These are phyloP conservation scores for Durusdinium trenchii DNA, from an alignment of 73 alveolate species.

Conservation along the genomic window DNA sequence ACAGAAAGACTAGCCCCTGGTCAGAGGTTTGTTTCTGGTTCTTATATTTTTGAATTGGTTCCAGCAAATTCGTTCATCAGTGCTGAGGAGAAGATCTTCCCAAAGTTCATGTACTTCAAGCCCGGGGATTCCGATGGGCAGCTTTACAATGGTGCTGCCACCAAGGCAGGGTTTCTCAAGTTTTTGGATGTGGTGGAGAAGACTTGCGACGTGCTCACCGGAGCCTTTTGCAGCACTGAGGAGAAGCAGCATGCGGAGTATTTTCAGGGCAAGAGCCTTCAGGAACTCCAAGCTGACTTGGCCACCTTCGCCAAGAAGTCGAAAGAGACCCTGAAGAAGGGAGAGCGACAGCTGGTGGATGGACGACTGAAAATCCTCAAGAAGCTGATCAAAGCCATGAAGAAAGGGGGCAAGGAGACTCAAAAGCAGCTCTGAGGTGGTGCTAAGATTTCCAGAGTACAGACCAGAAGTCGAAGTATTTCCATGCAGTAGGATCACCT, in stretches of 20 bases:
- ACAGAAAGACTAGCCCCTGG: background rate
- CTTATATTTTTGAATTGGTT: background rate
- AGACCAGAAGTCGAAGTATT: no score
- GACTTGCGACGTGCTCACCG: constrained; percentile 70
- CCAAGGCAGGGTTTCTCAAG: constrained; percentile 69
- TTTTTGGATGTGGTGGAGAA: constrained; percentile 55
- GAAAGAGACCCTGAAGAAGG: constrained; percentile 30
- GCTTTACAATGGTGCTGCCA: constrained; percentile 64
- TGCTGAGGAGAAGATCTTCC: constrained; percentile 51
- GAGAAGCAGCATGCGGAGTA: constrained; percentile 14
- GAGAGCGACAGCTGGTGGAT: background rate
- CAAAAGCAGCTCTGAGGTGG: no score
- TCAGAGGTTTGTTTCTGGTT: background rate
- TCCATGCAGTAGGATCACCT: no score
- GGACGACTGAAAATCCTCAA: constrained; percentile 22
- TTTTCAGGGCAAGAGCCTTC: constrained; percentile 20
- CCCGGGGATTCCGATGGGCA: constrained; percentile 76
- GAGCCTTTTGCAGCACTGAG: constrained; percentile 57
- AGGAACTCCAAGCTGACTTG: constrained; percentile 9
- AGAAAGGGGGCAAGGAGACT: no score
- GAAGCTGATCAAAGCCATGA: constrained; percentile 23
- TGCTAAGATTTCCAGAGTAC: no score
- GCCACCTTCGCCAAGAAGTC: constrained; percentile 12
- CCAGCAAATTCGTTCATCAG: background rate
- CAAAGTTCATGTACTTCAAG: constrained; percentile 72